A percentile compares a stretch with the other conserved stretches of the same genome.
Evolutionary conservation across 345 rosid genomes (phyloP).

Genomic region (Triadica sebifera): DNA sequence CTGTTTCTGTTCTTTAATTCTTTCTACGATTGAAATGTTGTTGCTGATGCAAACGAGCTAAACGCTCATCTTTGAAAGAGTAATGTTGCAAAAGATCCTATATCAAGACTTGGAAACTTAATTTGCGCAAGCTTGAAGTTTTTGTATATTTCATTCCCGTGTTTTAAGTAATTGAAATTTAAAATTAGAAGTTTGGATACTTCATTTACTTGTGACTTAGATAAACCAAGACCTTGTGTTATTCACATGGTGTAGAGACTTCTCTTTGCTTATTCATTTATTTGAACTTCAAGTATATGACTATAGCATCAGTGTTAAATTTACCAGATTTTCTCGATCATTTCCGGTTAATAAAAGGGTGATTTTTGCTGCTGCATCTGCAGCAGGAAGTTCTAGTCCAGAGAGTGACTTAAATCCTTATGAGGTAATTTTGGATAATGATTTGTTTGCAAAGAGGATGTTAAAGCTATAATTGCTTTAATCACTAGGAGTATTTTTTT

Average conservation of each 20-base stretch:
- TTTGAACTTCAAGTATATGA: background rate
- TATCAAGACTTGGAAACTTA: no score
- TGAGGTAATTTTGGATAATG: conserved; percentile 50
- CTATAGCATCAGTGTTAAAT: background rate
- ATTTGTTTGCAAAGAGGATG: background rate
- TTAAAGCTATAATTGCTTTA: conserved; percentile 1
- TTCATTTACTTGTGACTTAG: background rate
- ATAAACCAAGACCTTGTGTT: background rate
- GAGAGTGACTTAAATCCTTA: conserved; percentile 71
- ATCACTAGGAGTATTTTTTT: background rate
- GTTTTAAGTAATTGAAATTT: background rate
- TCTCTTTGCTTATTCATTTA: background rate
- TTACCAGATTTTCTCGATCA: conserved; percentile 36
- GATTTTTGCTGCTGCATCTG: conserved; percentile 60
- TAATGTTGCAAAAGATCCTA: background rate
- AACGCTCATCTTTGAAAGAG: background rate
- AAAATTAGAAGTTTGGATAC: background rate
- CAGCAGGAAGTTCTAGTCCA: conserved; percentile 68
- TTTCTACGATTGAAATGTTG: background rate
- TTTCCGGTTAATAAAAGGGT: conserved; percentile 37
- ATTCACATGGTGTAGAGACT: background rate
- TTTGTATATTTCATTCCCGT: background rate
- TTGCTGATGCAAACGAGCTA: background rate
- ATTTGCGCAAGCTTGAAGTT: background rate
- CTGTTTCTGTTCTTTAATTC: no score